Base-by-base conservation (phyloP, 164 flowering plant genomes). In the Liquidambar formosana region DNA sequence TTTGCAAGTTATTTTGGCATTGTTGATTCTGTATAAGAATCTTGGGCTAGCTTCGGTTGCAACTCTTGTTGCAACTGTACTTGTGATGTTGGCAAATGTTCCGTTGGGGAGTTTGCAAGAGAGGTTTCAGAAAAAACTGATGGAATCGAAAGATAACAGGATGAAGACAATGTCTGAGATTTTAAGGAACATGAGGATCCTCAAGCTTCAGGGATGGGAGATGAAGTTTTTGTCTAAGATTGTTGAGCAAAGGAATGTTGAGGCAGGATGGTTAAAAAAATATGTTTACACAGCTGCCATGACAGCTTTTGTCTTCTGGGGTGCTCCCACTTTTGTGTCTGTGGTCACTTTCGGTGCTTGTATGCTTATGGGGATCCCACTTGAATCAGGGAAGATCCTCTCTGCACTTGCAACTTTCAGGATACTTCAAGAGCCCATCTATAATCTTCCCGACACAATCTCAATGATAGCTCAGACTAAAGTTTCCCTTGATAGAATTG, bases 191-290 rank as follows among this genome's bases (percentile, higher is more conserved):
- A 89, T 91, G 97, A 89, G 90, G 64, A 85, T 91, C 65, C 86
- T 91, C 65, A 91, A 91, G 76, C 87, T 91, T 61, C 94, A 89
- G 61, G 92, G 80, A 11, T 91, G 97, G 94, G 94, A 91, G 69
- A 79, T 83, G 87, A 89, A 79, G 78, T 89, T 88, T 71, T 67
- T 88, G 73, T 83, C 86, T 0, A 88, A 79, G 69, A 79, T 91
- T 60, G 4, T 51, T 4, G 85, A 83, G 21, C 85, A 85, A 13
- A 76, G 93, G 64, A 71, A 84, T 18, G 63, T 25, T 19, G 97
- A 91, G 72, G n/a, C 65, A 22, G 85, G 76, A 19, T n/a, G n/a
- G n/a, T n/a, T n/a, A n/a, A n/a, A n/a, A n/a, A n/a, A n/a, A n/a
- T n/a, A n/a, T n/a, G n/a, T 83, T 22, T 89, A 84, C 49, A 81